Percentiles rank a stretch among this genome's conserved stretches.
These are phyloP conservation scores for Phragmites australis DNA, from an alignment of 176 grass and related monocot species.

Conservation along the genomic window DNA sequence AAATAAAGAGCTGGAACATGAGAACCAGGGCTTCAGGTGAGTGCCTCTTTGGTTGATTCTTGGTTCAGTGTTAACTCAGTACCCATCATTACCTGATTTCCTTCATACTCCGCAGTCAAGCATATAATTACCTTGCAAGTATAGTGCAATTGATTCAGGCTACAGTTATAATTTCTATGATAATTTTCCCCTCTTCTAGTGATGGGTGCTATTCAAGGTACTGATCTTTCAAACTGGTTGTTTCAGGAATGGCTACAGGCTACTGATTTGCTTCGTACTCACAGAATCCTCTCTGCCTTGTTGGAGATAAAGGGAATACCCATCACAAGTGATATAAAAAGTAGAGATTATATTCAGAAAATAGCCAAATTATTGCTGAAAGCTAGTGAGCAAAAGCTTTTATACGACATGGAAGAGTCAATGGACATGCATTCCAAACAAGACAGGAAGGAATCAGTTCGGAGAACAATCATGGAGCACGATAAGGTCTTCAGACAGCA, in stretches of 20 bases:
- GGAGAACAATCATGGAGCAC: slow-evolving; percentile 71
- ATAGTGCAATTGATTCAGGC: neutral
- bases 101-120: slow-evolving; percentile 15
- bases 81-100: neutral
- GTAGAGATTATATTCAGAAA: slow-evolving; percentile 38
- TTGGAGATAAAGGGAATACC: slow-evolving; percentile 38
- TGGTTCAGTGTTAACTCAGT: neutral
- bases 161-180: slow-evolving; percentile 3
- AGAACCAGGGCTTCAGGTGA: slow-evolving; percentile 42
- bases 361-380: slow-evolving; percentile 46
- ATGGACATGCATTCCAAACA: slow-evolving; percentile 58
- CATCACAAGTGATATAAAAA: slow-evolving; percentile 20
- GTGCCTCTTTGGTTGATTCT: slow-evolving; percentile 25
- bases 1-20: slow-evolving; percentile 36
- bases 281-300: slow-evolving; percentile 38
- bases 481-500: slow-evolving; percentile 80
- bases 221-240: slow-evolving; percentile 36
- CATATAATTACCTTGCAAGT: slow-evolving; percentile 20
- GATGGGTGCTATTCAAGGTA: neutral
- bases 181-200: neutral
- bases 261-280: slow-evolving; percentile 41
- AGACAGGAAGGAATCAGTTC: slow-evolving; percentile 55
- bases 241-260: slow-evolving; percentile 60
- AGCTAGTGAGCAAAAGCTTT: slow-evolving; percentile 28
- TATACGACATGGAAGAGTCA: slow-evolving; percentile 31